Evolutionary conservation across 306 rosid genomes (phyloP), one percentile per base, ranked within the genome.

Genomic region (Glycine soja): DNA sequence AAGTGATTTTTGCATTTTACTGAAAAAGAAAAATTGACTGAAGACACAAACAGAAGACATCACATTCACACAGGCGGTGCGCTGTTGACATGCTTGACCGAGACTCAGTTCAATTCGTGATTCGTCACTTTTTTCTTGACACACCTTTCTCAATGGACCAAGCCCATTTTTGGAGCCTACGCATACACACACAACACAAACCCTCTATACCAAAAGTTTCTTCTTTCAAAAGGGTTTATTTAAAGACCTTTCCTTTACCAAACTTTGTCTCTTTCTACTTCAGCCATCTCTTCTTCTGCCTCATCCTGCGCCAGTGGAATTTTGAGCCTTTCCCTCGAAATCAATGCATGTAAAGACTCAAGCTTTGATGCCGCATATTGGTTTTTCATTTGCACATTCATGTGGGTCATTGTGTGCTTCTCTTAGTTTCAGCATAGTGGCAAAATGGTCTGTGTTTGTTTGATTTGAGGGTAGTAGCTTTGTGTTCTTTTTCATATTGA

Each of bases 341-440:
- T 64, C 42, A 78, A 72, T 70, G 71, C 83, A 65, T 68, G 62
- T 66, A 72, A 70, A 83, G 78, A 18, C 46, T 19, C 70, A 65
- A 52, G 10, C 82, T 86, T 82, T 82, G 70, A 32, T 14, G 18
- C 54, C 30, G 48, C 13, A 11, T 10, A 46, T 58, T 62, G 67
- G 15, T 36, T 69, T 85, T 62, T 48, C 54, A 51, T 70, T 81
- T 11, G 45, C 40, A 70, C 58, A 66, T 59, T 62, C 83, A 74
- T 79, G 43, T 84, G 80, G 83, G 67, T 79, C 76, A 70, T 24
- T 81, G 34, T 76, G 18, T 56, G 72, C n/a, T 43, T 53, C 1
- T 65, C 64, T 40, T 42, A 78, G 42, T 81, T 79, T 52, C 63
- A 61, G 56, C 75, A 34, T 67, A 85, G 59, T 24, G 75, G 6